phyloP scores from a whole-genome alignment of 768 basidiomycete species.

The Strobilomyces dryophilus region DNA sequence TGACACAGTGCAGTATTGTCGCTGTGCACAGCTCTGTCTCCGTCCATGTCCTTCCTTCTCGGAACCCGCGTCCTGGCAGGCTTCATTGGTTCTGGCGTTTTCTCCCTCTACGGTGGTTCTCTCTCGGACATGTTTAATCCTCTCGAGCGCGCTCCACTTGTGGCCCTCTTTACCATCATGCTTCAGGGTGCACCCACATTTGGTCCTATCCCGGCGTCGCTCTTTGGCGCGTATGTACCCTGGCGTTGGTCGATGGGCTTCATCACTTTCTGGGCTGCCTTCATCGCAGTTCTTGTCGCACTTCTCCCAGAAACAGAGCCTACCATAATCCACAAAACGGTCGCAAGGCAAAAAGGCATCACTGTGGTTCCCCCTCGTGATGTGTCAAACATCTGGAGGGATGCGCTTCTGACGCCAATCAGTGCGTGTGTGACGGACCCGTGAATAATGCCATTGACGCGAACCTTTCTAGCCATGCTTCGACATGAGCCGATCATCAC shows the following conservation, averaged over 20 bases:
- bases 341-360: constrained; percentile 10
- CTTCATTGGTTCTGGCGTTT: constrained; percentile 23
- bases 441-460: background rate
- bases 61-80: constrained; percentile 20
- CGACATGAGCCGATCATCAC: constrained; percentile 22
- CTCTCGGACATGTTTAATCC: constrained; percentile 29
- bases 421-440: constrained; percentile 14
- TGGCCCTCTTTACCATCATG: constrained; percentile 28
- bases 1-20: constrained; percentile 21
- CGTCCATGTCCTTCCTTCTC: constrained; percentile 18
- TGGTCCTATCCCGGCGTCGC: constrained; percentile 24
- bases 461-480: constrained; percentile 19
- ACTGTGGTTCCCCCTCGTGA: background rate
- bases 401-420: constrained; percentile 23
- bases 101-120: constrained; percentile 29
- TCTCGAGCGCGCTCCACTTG: constrained; percentile 25
- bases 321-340: constrained; percentile 14
- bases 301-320: constrained; percentile 28
- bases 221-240: constrained; percentile 17
- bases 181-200: constrained; percentile 29
- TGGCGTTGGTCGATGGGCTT: constrained; percentile 28
- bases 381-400: constrained; percentile 15
- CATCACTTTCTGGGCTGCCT: constrained; percentile 21
- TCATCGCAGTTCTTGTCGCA: constrained; percentile 12
- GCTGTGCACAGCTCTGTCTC: constrained; percentile 21